Conservation (phyloP, 176 grass and related monocot species). For the Metroxylon sagu region DNA sequence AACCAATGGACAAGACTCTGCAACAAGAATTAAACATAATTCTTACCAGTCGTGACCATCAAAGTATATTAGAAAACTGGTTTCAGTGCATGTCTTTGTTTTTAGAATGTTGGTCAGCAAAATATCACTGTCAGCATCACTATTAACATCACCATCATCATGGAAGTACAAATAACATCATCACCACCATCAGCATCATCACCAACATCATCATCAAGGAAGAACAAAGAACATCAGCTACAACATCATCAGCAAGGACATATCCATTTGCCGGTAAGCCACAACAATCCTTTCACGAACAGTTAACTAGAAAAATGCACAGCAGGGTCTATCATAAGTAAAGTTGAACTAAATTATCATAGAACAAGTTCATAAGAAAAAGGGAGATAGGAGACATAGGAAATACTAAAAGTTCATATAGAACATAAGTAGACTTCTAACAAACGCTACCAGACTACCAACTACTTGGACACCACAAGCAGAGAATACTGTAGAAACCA, state of each 20-base stretch:
- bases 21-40: no score
- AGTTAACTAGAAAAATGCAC: slow-evolving; percentile 23
- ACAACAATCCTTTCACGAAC: slow-evolving; percentile 20
- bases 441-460: no score
- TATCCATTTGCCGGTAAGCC: slow-evolving; percentile 5
- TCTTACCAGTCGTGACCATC: no score
- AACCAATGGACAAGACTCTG: no score
- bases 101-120: no score
- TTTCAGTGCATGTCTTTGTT: no score
- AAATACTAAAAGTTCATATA: neutral
- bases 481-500: no score
- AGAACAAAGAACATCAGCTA: slow-evolving; percentile 50
- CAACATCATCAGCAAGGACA: slow-evolving; percentile 24
- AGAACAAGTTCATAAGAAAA: slow-evolving; percentile 3
- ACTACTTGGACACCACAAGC: no score
- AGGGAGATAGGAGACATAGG: neutral
- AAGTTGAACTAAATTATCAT: neutral
- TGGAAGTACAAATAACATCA: slow-evolving; percentile 39
- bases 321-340: slow-evolving; percentile 15
- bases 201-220: slow-evolving; percentile 37
- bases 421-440: no score
- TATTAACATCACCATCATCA: slow-evolving; percentile 27
- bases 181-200: slow-evolving; percentile 51
- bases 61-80: no score
- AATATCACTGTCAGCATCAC: slow-evolving; percentile 25